Conservation (phyloP, 257 asterid genomes). For the Marsdenia floribunda region DNA sequence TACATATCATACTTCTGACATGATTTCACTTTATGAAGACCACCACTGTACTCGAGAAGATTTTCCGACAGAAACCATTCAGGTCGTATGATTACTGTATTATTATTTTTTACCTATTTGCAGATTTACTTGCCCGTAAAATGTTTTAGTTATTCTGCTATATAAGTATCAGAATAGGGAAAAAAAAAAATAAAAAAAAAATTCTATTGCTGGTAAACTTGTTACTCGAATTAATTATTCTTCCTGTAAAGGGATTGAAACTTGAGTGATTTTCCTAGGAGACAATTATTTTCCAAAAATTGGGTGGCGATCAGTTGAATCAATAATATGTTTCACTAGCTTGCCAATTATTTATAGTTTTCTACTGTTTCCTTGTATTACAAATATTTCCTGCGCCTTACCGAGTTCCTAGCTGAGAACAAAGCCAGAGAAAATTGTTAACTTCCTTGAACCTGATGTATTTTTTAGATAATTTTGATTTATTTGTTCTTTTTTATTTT, state of each 20-base stretch:
- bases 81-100: conserved; percentile 46
- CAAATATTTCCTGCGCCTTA: not conserved
- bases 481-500: not conserved
- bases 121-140: not conserved
- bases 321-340: not conserved
- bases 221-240: not conserved
- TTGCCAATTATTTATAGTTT: not conserved
- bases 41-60: conserved; percentile 65
- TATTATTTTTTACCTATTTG: not conserved
- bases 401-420: not conserved
- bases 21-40: conserved; percentile 63
- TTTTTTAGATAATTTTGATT: not conserved
- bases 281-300: not conserved
- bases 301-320: not conserved
- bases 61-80: conserved; percentile 72
- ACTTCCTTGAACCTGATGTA: not conserved
- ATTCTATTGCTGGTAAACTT: not conserved
- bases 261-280: not conserved
- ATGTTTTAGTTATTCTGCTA: not conserved
- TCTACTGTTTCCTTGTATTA: not conserved
- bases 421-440: not conserved
- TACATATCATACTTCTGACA: conserved; percentile 52
- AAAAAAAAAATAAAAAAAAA: not conserved
- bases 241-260: not conserved
- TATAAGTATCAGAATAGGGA: not conserved